Evolutionary conservation across 208 protist species (phyloP), one percentile per base, ranked within the genome.

Genomic region (Wallacemonas sp.): DNA sequence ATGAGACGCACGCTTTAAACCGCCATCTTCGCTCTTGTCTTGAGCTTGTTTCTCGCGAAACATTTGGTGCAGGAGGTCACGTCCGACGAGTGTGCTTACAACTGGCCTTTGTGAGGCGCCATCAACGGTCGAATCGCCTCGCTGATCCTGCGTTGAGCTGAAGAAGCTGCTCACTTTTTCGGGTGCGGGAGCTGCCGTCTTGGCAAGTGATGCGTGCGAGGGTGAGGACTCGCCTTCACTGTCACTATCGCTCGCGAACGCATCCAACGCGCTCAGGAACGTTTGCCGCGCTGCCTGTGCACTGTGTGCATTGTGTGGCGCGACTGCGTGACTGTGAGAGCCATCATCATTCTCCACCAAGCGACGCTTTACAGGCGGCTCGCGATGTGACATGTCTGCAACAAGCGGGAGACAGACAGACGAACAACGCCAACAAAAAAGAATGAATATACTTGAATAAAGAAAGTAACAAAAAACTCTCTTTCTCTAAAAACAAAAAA

Each of bases 61-160:
- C 84, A 91, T 91, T 51, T 65, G 34, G 19, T 82, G 78, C 46
- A 91, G 78, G 8, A 91, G 62, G 21, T 41, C 34, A 31, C 78
- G 30, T 0, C 84, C 84, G 14, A 91, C 67, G 6, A 68, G 77
- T 9, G 51, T 24, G 51, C 8, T 58, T 5, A 58, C 51, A 9
- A 38, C 51, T 14, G 2, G 51, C n/a, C 28, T 22, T 3, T 42
- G 12, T n/a, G 17, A 17, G 38, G 11, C 44, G 44, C 1, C 19
- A 19, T 49, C 17, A 15, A 11, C 36, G 26, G 9, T 14, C 36
- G 6, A 6, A 41, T 14, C 36, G 36, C 6, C 6, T 14, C 6
- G 36, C 9, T 41, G 5, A 8, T 4, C 44, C 9, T 49, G 17
- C 5, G 17, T 19, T 49, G 44, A 5, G 44, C 17, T 22, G 44